These are phyloP conservation scores for Thymus mandschuricus DNA, from an alignment of 257 asterid species.

Conservation along the genomic window DNA sequence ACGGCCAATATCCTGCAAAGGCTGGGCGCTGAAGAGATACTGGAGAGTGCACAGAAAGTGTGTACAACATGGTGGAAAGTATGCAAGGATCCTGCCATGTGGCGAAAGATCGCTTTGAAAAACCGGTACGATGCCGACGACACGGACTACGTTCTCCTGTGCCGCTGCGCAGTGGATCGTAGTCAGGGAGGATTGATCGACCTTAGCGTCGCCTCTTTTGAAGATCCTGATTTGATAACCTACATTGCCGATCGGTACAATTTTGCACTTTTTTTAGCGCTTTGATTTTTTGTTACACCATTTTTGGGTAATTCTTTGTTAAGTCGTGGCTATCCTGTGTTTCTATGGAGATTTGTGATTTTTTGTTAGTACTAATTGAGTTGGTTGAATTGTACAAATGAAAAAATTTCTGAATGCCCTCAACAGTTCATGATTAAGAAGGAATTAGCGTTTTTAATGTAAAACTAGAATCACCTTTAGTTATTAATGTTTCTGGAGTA, in stretches of 20 bases:
- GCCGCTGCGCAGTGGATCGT: conserved; percentile 47
- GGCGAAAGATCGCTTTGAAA: conserved; percentile 27
- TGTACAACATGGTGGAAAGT: conserved; percentile 44
- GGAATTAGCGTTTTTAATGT: no score
- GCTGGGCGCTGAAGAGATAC: conserved; percentile 31
- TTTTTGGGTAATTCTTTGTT: no score
- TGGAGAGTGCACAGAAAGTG: conserved; percentile 39
- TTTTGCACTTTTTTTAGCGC: neutral
- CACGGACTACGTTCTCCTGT: neutral
- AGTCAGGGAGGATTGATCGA: conserved; percentile 46
- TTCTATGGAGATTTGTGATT: no score
- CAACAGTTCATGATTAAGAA: no score
- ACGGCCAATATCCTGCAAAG: conserved; percentile 43
- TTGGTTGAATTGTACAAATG: no score
- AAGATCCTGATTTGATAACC: conserved; percentile 31
- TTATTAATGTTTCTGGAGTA: no score
- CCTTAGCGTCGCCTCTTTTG: conserved; percentile 31
- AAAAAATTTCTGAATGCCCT: no score
- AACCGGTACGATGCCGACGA: no score
- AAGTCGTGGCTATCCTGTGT: no score
- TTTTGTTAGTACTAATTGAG: no score
- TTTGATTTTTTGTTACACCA: neutral
- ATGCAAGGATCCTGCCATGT: conserved; percentile 37
- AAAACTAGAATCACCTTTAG: no score
- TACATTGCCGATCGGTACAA: conserved; percentile 40